Evolutionary conservation across 176 grass and related monocot genomes (phyloP).

Genomic region (Tillandsia leiboldiana): DNA sequence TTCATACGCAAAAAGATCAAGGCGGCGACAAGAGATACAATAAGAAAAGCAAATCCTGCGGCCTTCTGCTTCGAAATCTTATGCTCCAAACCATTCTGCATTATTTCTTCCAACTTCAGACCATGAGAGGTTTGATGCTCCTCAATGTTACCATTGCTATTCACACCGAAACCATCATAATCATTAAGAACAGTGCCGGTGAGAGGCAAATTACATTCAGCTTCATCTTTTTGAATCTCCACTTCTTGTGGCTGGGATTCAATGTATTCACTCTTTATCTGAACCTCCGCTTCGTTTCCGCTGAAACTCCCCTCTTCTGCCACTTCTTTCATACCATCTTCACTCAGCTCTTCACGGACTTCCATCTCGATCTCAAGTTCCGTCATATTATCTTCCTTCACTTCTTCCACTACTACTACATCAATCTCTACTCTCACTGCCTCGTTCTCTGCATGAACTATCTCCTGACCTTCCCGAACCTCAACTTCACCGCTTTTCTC

Average conservation of each 20-base stretch:
- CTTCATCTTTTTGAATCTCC: conserved; percentile 5
- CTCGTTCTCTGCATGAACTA: conserved; percentile 16
- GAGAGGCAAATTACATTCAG: conserved; percentile 8
- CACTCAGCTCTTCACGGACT: conserved; percentile 8
- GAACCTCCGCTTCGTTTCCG: conserved; percentile 10
- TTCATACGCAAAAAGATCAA: conserved; percentile 21
- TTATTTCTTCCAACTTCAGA: not conserved
- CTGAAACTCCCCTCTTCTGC: conserved; percentile 15
- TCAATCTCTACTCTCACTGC: conserved; percentile 4
- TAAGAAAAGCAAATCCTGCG: conserved; percentile 20
- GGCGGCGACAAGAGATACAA: conserved; percentile 25
- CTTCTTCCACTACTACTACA: conserved; percentile 6
- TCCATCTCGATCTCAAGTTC: conserved; percentile 3
- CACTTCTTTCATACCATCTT: conserved; percentile 3
- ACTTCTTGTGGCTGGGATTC: conserved; percentile 10
- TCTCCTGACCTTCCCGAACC: conserved; percentile 11
- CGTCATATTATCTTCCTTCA: not conserved
- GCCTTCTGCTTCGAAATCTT: conserved; percentile 17
- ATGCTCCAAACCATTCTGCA: conserved; percentile 13
- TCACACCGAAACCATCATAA: conserved; percentile 12
- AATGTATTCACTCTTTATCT: not conserved
- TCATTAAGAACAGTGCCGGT: not conserved
- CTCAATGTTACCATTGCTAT: conserved; percentile 9
- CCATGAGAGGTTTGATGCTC: conserved; percentile 3
- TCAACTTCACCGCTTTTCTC: conserved; percentile 1